Conservation (phyloP, 257 asterid species). For the Solanum piurae region DNA sequence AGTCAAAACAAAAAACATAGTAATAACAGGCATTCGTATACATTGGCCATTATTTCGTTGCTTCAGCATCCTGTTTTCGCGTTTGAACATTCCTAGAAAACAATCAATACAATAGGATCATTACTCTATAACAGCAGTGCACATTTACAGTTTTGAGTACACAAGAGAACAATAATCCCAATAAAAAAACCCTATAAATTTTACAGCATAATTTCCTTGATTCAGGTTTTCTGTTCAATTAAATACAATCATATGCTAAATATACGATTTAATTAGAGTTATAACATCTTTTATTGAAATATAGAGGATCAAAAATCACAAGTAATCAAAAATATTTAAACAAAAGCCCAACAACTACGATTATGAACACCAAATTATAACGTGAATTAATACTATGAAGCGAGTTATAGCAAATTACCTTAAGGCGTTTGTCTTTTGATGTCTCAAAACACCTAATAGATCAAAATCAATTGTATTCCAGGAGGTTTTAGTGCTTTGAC, state of each 20-base stretch:
- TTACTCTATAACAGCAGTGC: neutral
- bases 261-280: neutral
- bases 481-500: neutral
- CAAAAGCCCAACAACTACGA: neutral
- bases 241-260: neutral
- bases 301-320: neutral
- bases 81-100: constrained; percentile 40
- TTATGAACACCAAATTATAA: neutral
- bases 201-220: neutral
- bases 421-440: neutral
- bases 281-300: neutral
- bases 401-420: neutral
- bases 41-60: constrained; percentile 22
- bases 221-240: neutral
- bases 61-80: constrained; percentile 38
- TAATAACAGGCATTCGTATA: constrained; percentile 24
- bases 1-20: constrained; percentile 26
- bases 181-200: neutral
- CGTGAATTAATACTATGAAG: neutral
- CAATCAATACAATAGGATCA: neutral
- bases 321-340: neutral
- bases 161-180: neutral
- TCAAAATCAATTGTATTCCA: neutral
- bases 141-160: neutral
- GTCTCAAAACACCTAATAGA: neutral